Evolutionary conservation across 2,329 filamentous ascomycete species (phyloP).

Genomic region (Fusarium zealandicum): DNA sequence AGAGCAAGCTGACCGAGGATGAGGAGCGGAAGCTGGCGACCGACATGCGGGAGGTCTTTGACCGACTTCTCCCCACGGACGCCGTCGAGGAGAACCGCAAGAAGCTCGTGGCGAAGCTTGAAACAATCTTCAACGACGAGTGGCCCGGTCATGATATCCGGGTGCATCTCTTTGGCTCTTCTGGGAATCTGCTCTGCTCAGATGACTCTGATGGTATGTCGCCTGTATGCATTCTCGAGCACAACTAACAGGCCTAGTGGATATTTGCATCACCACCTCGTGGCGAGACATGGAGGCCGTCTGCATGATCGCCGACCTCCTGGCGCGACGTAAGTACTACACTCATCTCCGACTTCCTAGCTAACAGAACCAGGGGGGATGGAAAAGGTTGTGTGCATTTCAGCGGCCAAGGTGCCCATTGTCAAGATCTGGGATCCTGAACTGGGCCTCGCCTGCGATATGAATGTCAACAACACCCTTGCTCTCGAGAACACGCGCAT

Average conservation of each 20-base stretch:
- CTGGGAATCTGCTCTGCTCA: conserved; percentile 91
- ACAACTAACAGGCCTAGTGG: conserved; percentile 65
- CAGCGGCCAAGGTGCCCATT: conserved; percentile 94
- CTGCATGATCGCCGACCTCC: conserved; percentile 85
- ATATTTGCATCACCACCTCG: conserved; percentile 94
- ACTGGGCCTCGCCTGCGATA: conserved; percentile 86
- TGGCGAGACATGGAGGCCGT: conserved; percentile 89
- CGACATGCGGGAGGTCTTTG: conserved; percentile 87
- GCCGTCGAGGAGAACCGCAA: conserved; percentile 79
- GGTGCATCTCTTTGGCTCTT: conserved; percentile 97
- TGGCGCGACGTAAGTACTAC: conserved; percentile 76
- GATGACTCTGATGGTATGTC: conserved; percentile 91
- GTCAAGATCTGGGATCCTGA: conserved; percentile 99
- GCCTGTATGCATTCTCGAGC: not conserved
- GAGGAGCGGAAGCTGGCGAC: conserved; percentile 78
- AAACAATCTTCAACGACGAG: conserved; percentile 84
- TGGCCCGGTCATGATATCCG: conserved; percentile 92
- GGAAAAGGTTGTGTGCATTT: conserved; percentile 94
- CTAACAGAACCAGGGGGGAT: conserved; percentile 78
- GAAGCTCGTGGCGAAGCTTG: conserved; percentile 84
- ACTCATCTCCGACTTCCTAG: not conserved
- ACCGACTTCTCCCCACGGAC: conserved; percentile 80
- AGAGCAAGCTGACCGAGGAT: conserved; percentile 72
- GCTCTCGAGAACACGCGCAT: conserved; percentile 96
- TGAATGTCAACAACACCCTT: conserved; percentile 98